Percentiles rank a stretch among this genome's conserved stretches.
These are phyloP conservation scores for Reutealis trisperma DNA, from an alignment of 345 rosid genomes.

Conservation along the genomic window DNA sequence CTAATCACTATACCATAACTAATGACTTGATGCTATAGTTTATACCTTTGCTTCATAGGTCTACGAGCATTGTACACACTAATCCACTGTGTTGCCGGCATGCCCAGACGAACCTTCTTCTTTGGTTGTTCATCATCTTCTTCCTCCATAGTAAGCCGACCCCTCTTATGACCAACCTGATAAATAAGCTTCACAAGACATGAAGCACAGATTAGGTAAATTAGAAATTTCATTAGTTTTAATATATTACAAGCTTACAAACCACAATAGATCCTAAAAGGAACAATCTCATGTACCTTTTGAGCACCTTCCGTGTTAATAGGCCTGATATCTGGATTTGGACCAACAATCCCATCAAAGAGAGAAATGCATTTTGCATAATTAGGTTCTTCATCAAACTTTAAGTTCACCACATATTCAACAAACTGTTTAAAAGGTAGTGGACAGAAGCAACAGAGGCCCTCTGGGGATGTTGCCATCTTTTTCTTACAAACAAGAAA, in stretches of 20 bases:
- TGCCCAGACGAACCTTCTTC: conserved; percentile 83
- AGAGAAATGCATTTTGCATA: conserved; percentile 85
- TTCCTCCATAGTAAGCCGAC: conserved; percentile 63
- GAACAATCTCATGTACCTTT: conserved; percentile 52
- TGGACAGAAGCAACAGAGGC: conserved; percentile 92
- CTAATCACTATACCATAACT: background rate
- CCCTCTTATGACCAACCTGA: conserved; percentile 83
- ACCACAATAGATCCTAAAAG: background rate
- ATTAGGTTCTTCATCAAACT: conserved; percentile 92
- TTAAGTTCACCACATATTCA: conserved; percentile 88
- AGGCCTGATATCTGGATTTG: conserved; percentile 66
- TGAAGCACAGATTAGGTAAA: conserved; percentile 3
- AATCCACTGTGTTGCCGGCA: conserved; percentile 93
- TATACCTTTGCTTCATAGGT: conserved; percentile 96
- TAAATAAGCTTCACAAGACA: conserved; percentile 22
- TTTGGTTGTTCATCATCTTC: conserved; percentile 93
- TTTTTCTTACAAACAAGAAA: conserved; percentile 96
- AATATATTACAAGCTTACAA: background rate
- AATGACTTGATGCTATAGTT: conserved; percentile 3
- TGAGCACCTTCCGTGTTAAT: conserved; percentile 95
- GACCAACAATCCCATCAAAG: conserved; percentile 73
- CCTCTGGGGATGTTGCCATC: conserved; percentile 85
- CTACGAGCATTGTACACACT: conserved; percentile 89
- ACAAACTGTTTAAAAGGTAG: conserved; percentile 77
- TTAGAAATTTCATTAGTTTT: background rate